Evolutionary conservation across 768 basidiomycete genomes (phyloP), one percentile per base, ranked within the genome.

Genomic region (Hebeloma cylindrosporum): DNA sequence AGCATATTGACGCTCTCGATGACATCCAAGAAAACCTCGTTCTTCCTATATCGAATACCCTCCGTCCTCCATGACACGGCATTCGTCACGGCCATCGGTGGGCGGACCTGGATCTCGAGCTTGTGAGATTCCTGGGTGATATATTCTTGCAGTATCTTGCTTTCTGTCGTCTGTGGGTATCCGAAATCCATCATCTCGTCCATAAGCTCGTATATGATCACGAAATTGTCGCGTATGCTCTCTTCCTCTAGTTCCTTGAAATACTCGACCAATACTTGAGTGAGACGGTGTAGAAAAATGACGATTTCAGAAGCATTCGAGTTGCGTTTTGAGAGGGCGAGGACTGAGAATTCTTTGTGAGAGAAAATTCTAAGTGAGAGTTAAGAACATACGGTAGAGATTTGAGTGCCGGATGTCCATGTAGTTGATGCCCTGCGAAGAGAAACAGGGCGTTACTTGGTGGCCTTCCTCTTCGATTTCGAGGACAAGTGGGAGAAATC

Each of bases 121-220:
- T 98, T 97, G 70, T 98, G 88, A 1, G 91, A 93, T 64, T 97
- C 95, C 64, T 98, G 95, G 0, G 95, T 98, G 74, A 97, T 98
- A 62, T 97, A 98, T 85, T 98, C 95, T 69, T 98, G 95, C 40
- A 98, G 68, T 56, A 98, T 99, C 76, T 99, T 98, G 77, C 90
- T 93, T 72, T 99, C 96, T 11, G 96, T 98, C 30, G 95, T 99
- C 66, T 98, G 96, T 0, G 96, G 95, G 63, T 87, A 97, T 6
- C 96, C 96, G 68, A 96, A 99, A 72, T 99, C 96, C 93, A 98
- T 97, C 92, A 98, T 97, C 74, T 99, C 96, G 59, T 98, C 95
- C 73, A 99, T 79, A 42, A 98, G 80, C 63, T 98, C 95, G 66
- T 96, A 99, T 39, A 99, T 96, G 62, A 99, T 96, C 29, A 99